Evolutionary conservation across 106 monocot species (phyloP), one percentile per base, ranked within the genome.

Genomic region (Allium fistulosum): DNA sequence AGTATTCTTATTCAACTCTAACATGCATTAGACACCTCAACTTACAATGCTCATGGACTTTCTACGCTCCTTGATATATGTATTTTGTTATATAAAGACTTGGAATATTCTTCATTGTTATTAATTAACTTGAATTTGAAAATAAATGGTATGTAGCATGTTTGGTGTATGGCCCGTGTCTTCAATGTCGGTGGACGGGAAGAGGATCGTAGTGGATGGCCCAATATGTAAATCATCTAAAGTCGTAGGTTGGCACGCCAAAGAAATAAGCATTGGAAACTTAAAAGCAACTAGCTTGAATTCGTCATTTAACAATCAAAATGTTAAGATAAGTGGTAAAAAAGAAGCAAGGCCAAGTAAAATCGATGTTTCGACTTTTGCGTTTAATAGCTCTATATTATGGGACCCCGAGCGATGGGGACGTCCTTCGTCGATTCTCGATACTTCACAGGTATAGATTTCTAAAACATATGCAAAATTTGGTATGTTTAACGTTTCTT

Each of bases 371-470:
- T 86, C 82, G 8, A 73, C 80, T 15, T 72, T 94, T 47, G 89
- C 81, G 0, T 94, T 94, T 71, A 84, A 90, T 65, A 94, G 93
- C 68, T 82, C 89, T 0, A 78, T 90, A 45, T 71, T 94, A 3
- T 94, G 89, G 93, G 87, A 89, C 64, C 87, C 81, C 0, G 84
- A 86, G 60, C 71, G 92, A 73, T 92, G 76, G 80, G 79, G 80
- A 12, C 72, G 83, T 4, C 64, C 80, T 17, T 72, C 75, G 17
- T 80, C 84, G 5, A 49, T 71, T 37, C 76, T 81, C 1, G 79
- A 81, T 47, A 69, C 72, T 13, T 77, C 83, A 1, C 81, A 89
- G 83, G 89, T 89, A 68, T 51, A 26, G 1, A 28, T 22, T 61
- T 11, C 28, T 3, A 57, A 57, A 17, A 22, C 22, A 22, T 22